These are phyloP conservation scores for Vickermania spadyakhi DNA, from an alignment of 208 protist species.

Conservation along the genomic window DNA sequence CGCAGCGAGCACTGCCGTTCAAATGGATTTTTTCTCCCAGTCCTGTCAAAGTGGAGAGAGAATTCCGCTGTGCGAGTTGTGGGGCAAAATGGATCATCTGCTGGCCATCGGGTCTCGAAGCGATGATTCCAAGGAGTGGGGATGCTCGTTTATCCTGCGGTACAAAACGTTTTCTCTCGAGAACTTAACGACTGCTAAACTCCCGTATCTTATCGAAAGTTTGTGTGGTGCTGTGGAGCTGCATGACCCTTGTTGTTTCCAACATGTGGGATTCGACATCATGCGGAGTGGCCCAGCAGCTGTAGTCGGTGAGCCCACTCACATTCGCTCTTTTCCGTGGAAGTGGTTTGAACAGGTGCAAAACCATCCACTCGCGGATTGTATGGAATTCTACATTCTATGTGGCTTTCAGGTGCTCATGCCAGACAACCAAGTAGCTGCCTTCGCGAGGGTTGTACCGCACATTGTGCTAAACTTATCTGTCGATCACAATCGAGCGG, in stretches of 20 bases:
- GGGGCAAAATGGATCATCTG: slow-evolving; percentile 12
- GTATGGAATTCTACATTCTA: slow-evolving; percentile 46
- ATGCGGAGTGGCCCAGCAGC: not conserved
- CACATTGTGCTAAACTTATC: slow-evolving; percentile 1
- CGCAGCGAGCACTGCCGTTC: not conserved
- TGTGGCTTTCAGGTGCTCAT: slow-evolving; percentile 34
- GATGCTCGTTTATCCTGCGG: slow-evolving; percentile 52
- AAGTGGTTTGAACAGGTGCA: slow-evolving; percentile 60
- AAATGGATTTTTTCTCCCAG: not conserved
- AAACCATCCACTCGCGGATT: slow-evolving; percentile 44
- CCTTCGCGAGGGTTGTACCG: not conserved
- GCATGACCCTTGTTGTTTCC: slow-evolving; percentile 24
- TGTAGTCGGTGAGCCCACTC: not conserved
- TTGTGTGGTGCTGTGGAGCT: slow-evolving; percentile 44
- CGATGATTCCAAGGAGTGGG: slow-evolving; percentile 28
- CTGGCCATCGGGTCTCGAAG: slow-evolving; percentile 13
- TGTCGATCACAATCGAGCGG: slow-evolving; percentile 27
- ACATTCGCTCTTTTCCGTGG: slow-evolving; percentile 55
- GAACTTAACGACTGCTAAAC: slow-evolving; percentile 31
- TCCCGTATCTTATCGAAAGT: slow-evolving; percentile 60
- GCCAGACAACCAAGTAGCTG: not conserved
- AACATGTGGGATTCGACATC: not conserved
- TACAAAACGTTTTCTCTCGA: slow-evolving; percentile 47
- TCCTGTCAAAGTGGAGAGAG: not conserved
- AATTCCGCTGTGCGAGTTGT: not conserved